Conservation (phyloP, 495 filamentous ascomycete genomes). For the Penicillium alfredii region DNA sequence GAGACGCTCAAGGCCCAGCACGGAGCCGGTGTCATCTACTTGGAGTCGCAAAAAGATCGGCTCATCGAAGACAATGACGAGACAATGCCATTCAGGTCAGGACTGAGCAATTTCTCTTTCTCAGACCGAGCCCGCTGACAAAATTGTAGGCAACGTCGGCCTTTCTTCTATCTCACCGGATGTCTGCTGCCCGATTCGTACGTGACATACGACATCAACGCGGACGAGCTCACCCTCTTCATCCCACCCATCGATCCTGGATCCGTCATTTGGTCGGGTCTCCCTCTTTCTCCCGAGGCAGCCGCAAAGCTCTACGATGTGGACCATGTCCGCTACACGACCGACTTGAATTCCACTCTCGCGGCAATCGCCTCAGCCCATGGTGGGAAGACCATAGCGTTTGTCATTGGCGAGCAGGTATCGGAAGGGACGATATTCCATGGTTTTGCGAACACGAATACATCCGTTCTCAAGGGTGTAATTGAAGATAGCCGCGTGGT, state of each 20-base stretch:
- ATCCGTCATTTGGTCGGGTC: constrained; percentile 91
- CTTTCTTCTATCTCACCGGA: constrained; percentile 93
- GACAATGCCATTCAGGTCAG: constrained; percentile 70
- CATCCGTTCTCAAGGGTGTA: constrained; percentile 58
- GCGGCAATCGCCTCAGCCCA: constrained; percentile 37
- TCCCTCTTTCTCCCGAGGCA: constrained; percentile 71
- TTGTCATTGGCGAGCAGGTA: constrained; percentile 66
- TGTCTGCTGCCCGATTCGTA: constrained; percentile 76
- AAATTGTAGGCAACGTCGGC: constrained; percentile 64
- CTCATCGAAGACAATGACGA: constrained; percentile 81
- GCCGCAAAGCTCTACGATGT: constrained; percentile 75
- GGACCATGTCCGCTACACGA: constrained; percentile 64
- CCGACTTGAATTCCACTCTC: constrained; percentile 63
- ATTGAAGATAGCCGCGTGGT: constrained; percentile 73
- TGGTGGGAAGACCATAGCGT: constrained; percentile 49
- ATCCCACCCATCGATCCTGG: constrained; percentile 86
- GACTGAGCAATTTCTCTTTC: too few relatives aligned
- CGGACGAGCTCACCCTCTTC: constrained; percentile 73
- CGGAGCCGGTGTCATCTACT: constrained; percentile 55
- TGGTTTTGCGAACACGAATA: constrained; percentile 56
- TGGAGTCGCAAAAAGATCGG: constrained; percentile 75
- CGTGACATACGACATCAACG: constrained; percentile 71
- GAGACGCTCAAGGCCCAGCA: constrained; percentile 53
- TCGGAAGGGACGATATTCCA: constrained; percentile 59
- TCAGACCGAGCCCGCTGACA: neutral